Evolutionary conservation across 257 asterid genomes (phyloP), one percentile per base, ranked within the genome.

Genomic region (Galeopsis tetrahit): DNA sequence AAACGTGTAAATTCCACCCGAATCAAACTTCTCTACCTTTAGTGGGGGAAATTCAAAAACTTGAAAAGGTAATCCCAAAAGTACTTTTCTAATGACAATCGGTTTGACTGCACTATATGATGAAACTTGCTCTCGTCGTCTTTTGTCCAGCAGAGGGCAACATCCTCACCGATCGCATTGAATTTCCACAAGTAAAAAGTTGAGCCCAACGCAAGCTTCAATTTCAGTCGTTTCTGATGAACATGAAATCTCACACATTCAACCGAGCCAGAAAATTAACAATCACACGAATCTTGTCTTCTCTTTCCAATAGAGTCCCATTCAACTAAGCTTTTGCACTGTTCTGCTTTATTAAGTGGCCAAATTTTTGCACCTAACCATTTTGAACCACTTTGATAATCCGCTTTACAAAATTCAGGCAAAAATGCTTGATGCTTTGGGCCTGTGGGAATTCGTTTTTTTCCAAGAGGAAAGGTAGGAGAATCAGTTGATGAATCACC

Each of bases 241-340:
- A 84, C 49, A 75, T 90, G 96, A 64, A 88, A 86, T 52, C 77
- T 80, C 31, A 83, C 85, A 62, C 96, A 90, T 10, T 88, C 84
- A 14, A 63, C 7, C 17, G 92, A 85, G 63, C 85, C 81, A n/a
- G n/a, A n/a, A 4, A 67, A 74, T 66, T 71, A 78, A 68, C 96
- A 90, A 13, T 90, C 89, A 63, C 96, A 90, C 0, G 69, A 68
- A 57, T 88, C 93, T 7, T 75, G 84, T 70, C 95, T 82, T 42
- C 96, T 95, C 68, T n/a, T n/a, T n/a, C n/a, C n/a, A n/a, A n/a
- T n/a, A n/a, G n/a, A n/a, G n/a, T n/a, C n/a, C n/a, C n/a, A n/a
- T n/a, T n/a, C n/a, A n/a, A n/a, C n/a, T n/a, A n/a, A n/a, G n/a
- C n/a, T n/a, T n/a, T n/a, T n/a, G n/a, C n/a, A n/a, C n/a, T n/a